Conservation (phyloP, 2,329 filamentous ascomycete species). For the Byssochlamys sp. region DNA sequence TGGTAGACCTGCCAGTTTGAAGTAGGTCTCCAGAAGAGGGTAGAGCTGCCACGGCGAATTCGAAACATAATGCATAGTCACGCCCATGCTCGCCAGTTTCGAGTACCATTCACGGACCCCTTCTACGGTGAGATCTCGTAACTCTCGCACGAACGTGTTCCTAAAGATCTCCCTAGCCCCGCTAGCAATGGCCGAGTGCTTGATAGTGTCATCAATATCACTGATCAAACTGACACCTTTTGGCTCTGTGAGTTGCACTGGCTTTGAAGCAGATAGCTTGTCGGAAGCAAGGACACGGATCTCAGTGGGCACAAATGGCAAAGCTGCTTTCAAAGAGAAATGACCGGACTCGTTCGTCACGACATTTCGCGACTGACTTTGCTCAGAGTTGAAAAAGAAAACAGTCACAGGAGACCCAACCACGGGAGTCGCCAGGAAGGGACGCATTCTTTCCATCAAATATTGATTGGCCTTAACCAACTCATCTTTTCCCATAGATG, state of each 20-base stretch:
- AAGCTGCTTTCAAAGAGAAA: conserved; percentile 66
- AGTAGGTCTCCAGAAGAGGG: conserved; percentile 76
- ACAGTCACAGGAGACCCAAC: conserved; percentile 71
- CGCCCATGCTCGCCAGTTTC: conserved; percentile 65
- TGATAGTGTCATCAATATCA: conserved; percentile 95
- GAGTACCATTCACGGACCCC: conserved; percentile 88
- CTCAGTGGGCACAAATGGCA: conserved; percentile 85
- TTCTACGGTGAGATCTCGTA: conserved; percentile 69
- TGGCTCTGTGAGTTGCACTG: conserved; percentile 66
- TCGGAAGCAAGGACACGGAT: conserved; percentile 80
- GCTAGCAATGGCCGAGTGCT: conserved; percentile 78
- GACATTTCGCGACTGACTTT: conserved; percentile 74
- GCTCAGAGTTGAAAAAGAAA: conserved; percentile 84
- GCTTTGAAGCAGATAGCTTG: conserved; percentile 68
- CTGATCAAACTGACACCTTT: conserved; percentile 84
- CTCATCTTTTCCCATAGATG: conserved; percentile 64
- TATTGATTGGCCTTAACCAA: conserved; percentile 71
- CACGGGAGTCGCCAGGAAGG: conserved; percentile 79
- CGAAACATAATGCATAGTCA: conserved; percentile 93
- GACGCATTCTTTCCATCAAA: conserved; percentile 74
- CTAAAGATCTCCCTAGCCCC: conserved; percentile 91
- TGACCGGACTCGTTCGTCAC: conserved; percentile 82
- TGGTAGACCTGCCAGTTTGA: conserved; percentile 69
- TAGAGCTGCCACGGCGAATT: conserved; percentile 98
- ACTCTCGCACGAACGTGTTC: conserved; percentile 84